These are phyloP conservation scores for Ashbya aceris DNA, from an alignment of 1,139 yeast species.

Conservation along the genomic window DNA sequence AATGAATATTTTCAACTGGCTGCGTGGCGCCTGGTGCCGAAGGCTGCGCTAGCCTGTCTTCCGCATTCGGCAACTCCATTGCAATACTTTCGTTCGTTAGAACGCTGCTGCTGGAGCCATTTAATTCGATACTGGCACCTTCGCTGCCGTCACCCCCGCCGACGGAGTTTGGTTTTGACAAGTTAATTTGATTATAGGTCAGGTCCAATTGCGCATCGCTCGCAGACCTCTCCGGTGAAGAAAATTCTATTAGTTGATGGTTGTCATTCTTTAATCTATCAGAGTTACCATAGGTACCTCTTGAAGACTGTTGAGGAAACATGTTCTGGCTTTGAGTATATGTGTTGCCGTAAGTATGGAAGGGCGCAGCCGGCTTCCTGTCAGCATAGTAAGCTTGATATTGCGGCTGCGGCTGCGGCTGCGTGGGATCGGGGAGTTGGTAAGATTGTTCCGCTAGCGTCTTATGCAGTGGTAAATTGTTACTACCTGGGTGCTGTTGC, in stretches of 20 bases:
- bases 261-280: too few species aligned
- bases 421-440: constrained; percentile 3
- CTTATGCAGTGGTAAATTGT: not conserved
- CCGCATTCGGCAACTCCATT: constrained; percentile 18
- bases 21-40: not conserved
- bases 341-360: not conserved
- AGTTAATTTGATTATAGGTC: constrained; percentile 19
- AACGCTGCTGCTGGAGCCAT: constrained; percentile 11
- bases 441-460: constrained; percentile 6
- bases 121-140: constrained; percentile 8
- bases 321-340: not conserved
- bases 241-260: too few species aligned
- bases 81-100: constrained; percentile 27
- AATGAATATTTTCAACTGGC: not conserved
- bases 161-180: constrained; percentile 9
- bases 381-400: constrained; percentile 3
- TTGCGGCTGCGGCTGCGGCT: constrained; percentile 16
- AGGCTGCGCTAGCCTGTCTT: constrained; percentile 5
- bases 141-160: constrained; percentile 8
- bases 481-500: constrained; percentile 1
- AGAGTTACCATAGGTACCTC: too few species aligned
- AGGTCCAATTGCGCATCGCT: constrained; percentile 11
- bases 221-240: not conserved
- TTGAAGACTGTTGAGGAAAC: not conserved
- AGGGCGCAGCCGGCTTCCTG: constrained; percentile 1